These are phyloP conservation scores for Sphagnum tenellum DNA, from an alignment of 225 moss, liverwort and hornwort genomes.

Conservation along the genomic window DNA sequence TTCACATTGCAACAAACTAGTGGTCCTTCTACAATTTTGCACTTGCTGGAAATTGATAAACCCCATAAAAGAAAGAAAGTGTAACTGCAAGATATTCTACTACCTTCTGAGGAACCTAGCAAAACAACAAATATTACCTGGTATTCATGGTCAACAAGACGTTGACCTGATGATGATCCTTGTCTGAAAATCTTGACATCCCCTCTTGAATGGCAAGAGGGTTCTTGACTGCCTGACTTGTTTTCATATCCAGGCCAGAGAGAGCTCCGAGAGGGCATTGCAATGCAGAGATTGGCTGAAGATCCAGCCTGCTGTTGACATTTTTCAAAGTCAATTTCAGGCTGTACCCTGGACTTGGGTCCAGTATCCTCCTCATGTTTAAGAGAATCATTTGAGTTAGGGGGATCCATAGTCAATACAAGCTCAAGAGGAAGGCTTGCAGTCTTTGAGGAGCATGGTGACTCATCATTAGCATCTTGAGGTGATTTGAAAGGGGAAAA, in stretches of 20 bases:
- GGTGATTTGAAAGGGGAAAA: too few relatives aligned
- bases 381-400: conserved; percentile 5
- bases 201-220: background rate
- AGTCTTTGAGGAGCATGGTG: conserved; percentile 24
- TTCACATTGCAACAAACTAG: background rate
- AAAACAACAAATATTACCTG: conserved; percentile 13
- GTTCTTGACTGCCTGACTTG: conserved; percentile 1
- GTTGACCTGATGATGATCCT: conserved; percentile 4
- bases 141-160: conserved; percentile 8
- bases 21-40: background rate
- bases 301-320: conserved; percentile 10
- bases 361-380: conserved; percentile 6
- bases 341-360: conserved; percentile 5
- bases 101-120: too few relatives aligned
- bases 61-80: background rate
- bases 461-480: too few relatives aligned
- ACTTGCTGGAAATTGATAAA: background rate
- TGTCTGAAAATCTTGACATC: conserved; percentile 13
- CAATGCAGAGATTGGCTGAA: conserved; percentile 7
- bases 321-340: conserved; percentile 5
- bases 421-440: conserved; percentile 13
- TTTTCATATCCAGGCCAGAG: conserved; percentile 1
- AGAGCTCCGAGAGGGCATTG: conserved; percentile 17
- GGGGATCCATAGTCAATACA: conserved; percentile 7
- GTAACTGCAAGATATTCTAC: too few relatives aligned